A percentile compares a stretch with the other conserved stretches of the same genome.
Conservation (phyloP, 176 grass and related monocot genomes). For the Melocanna baccifera region DNA sequence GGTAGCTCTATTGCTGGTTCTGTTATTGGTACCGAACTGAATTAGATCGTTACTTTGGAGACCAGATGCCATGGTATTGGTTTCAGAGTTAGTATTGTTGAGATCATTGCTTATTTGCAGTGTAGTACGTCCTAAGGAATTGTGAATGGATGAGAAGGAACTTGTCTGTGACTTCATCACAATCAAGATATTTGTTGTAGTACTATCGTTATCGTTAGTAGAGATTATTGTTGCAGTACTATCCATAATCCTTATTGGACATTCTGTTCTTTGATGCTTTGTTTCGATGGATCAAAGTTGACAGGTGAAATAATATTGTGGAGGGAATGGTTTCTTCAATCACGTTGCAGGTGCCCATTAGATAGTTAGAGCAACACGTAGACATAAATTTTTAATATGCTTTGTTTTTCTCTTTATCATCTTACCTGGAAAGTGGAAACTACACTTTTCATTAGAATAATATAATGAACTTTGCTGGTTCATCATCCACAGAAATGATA, state of each 20-base stretch:
- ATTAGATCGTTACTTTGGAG: not conserved
- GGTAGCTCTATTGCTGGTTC: not conserved
- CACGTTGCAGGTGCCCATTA: not conserved
- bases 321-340: not conserved
- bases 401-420: not conserved
- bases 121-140: conserved; percentile 3
- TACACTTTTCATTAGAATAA: not conserved
- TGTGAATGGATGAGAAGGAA: conserved; percentile 11
- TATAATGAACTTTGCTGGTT: not conserved
- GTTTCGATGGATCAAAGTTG: not conserved
- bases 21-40: conserved; percentile 18
- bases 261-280: not conserved
- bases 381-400: not conserved
- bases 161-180: conserved; percentile 1
- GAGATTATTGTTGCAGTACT: not conserved
- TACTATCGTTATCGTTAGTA: not conserved
- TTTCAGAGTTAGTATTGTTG: too few relatives aligned
- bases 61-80: not conserved
- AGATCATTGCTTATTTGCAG: too few relatives aligned
- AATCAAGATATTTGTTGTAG: not conserved
- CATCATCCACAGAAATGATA: not conserved
- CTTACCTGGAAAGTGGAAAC: not conserved
- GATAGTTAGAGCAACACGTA: not conserved
- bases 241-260: not conserved
- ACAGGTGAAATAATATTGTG: not conserved